These are phyloP conservation scores for Annona cherimola DNA, from an alignment of 164 flowering plant genomes.

Conservation along the genomic window DNA sequence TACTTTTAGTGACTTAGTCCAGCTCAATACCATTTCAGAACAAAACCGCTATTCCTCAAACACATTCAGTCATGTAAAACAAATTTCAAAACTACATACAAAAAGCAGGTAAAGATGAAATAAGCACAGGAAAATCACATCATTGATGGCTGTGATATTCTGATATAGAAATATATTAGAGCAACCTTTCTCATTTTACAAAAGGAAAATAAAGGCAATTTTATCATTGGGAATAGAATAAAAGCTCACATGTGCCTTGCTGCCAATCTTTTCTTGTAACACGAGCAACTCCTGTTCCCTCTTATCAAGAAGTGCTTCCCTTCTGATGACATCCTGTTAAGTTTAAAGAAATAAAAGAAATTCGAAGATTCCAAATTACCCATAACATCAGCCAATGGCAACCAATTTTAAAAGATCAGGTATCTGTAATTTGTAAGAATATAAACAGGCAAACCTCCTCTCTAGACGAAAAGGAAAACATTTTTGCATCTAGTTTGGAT, in stretches of 20 bases:
- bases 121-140: no score
- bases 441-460: conserved; percentile 52
- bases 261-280: conserved; percentile 53
- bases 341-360: background rate
- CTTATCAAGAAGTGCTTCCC: conserved; percentile 49
- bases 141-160: no score
- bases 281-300: conserved; percentile 66
- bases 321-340: conserved; percentile 49
- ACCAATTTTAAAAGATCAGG: background rate
- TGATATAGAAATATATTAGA: no score
- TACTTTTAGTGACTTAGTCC: no score
- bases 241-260: conserved; percentile 64
- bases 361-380: background rate
- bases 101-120: no score
- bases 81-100: no score
- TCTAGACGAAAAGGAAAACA: conserved; percentile 44
- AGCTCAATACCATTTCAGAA: no score
- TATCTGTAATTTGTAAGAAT: background rate
- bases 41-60: no score
- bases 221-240: no score
- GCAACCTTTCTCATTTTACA: no score
- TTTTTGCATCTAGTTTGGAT: conserved; percentile 32
- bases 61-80: no score
- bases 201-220: no score
- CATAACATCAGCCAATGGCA: background rate